Base-by-base conservation (phyloP, 2,329 filamentous ascomycete genomes). In the Aspergillus sp. region DNA sequence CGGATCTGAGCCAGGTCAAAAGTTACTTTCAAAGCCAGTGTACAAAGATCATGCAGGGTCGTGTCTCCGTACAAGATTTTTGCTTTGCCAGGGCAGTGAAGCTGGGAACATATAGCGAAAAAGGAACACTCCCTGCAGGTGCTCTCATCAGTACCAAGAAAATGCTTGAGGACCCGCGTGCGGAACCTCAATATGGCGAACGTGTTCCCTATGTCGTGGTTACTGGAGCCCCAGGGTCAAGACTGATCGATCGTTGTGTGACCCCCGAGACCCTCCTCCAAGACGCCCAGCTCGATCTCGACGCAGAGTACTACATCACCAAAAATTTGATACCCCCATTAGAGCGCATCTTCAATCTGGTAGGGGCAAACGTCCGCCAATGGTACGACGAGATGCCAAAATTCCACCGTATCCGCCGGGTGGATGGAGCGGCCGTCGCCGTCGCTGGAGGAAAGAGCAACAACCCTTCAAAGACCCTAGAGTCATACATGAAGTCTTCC, bases 341-440 rank as follows among this genome's bases (percentile, higher is more conserved):
- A 0, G 94, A 98, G 76, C 89, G 95, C 30, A 97, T 99, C 66
- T 97, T 99, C 81, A 97, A 95, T 71, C 88, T 99, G 3, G 91
- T 98, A 2, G 95, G 95, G 7, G 95, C 93, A 34, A 96, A 95
- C 73, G 91, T 98, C 0, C 82, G 91, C 19, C 85, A 87, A 62
- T 99, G 95, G 95, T 98, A 93, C 72, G 92, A 97, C 65, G 93
- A 97, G 77, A 96, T 98, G 92, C 94, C 94, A 50, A 97, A 96
- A 75, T 83, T 95, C 22, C 91, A 93, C 72, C 88, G 90, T 8
- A 86, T 94, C 50, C 85, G 89, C 30, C 86, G 85, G 58, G 78
- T 91, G n/a, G 82, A 84, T 61, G 72, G 72, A 8, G 69, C 72
- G 64, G 75, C 59, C 47, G 74, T 61, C 8, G 22, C 19, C 19